These are phyloP conservation scores for Aspergillus sp. DNA, from an alignment of 2,329 filamentous ascomycete species.

Conservation along the genomic window DNA sequence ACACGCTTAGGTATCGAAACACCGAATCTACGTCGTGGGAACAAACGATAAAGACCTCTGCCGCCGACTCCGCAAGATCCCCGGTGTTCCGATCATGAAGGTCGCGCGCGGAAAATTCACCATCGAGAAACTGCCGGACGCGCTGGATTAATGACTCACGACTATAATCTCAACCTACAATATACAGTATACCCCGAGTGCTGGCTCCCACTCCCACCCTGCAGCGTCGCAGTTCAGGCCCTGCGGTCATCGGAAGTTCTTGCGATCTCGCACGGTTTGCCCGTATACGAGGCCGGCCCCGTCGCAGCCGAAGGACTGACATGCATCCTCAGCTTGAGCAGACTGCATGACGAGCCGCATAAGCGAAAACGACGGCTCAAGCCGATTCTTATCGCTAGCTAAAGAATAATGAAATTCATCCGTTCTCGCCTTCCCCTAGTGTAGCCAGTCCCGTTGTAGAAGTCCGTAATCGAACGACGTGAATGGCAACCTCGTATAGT, in stretches of 20 bases:
- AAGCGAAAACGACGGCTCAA: too few species aligned
- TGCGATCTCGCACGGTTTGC: not conserved
- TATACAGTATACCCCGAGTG: not conserved
- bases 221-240: slow-evolving; percentile 5
- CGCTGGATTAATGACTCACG: slow-evolving; percentile 56
- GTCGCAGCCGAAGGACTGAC: not conserved
- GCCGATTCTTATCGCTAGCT: too few species aligned
- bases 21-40: slow-evolving; percentile 75
- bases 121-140: slow-evolving; percentile 86
- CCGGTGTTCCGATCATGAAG: slow-evolving; percentile 68
- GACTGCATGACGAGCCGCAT: too few species aligned
- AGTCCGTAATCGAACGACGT: not conserved
- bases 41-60: slow-evolving; percentile 74
- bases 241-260: not conserved
- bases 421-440: too few species aligned
- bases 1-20: slow-evolving; percentile 52
- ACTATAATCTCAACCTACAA: not conserved
- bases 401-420: too few species aligned
- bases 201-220: slow-evolving; percentile 1
- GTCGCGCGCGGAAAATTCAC: slow-evolving; percentile 89
- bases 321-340: too few species aligned
- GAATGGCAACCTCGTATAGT: not conserved
- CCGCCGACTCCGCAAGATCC: slow-evolving; percentile 78
- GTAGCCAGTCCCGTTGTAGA: too few species aligned
- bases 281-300: not conserved